A percentile compares a stretch with the other conserved stretches of the same genome.
Conservation (phyloP, 2,329 filamentous ascomycete genomes). For the Huntiella omanensis region DNA sequence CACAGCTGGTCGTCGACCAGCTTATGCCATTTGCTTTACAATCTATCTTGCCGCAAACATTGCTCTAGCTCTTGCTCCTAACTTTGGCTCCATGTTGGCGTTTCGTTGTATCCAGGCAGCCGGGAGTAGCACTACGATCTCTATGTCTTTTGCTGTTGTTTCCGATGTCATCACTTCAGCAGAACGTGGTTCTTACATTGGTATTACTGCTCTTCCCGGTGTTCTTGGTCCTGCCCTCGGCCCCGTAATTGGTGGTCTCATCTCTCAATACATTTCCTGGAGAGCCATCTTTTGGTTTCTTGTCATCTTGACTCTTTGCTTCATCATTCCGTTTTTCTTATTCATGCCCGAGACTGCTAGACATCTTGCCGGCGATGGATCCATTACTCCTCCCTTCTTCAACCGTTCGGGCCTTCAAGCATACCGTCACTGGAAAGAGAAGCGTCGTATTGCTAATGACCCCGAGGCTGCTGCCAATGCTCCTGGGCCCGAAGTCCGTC, state of each 20-base stretch:
- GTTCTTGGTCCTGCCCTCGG: slow-evolving; percentile 31
- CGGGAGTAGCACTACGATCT: slow-evolving; percentile 39
- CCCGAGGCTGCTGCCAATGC: not conserved
- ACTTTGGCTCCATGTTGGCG: slow-evolving; percentile 30
- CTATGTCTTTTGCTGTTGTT: slow-evolving; percentile 38
- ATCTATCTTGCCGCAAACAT: slow-evolving; percentile 36
- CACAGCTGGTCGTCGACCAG: slow-evolving; percentile 31
- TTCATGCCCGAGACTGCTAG: slow-evolving; percentile 37
- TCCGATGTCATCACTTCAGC: slow-evolving; percentile 43
- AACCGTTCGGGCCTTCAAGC: slow-evolving; percentile 19
- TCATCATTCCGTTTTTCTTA: slow-evolving; percentile 24
- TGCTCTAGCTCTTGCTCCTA: slow-evolving; percentile 30
- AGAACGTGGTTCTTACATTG: slow-evolving; percentile 42
- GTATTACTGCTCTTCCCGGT: slow-evolving; percentile 27
- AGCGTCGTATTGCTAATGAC: not conserved
- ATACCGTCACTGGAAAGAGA: slow-evolving; percentile 10
- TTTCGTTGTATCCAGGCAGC: slow-evolving; percentile 37
- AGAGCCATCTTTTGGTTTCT: slow-evolving; percentile 44
- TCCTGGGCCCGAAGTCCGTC: not conserved
- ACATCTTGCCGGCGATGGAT: slow-evolving; percentile 33
- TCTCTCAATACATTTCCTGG: slow-evolving; percentile 40
- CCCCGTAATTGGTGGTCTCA: slow-evolving; percentile 39
- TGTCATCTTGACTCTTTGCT: slow-evolving; percentile 24
- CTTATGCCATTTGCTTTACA: slow-evolving; percentile 32
- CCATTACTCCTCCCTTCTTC: slow-evolving; percentile 21